These are phyloP conservation scores for Hygrophorus russula DNA, from an alignment of 768 basidiomycete genomes.

Conservation along the genomic window DNA sequence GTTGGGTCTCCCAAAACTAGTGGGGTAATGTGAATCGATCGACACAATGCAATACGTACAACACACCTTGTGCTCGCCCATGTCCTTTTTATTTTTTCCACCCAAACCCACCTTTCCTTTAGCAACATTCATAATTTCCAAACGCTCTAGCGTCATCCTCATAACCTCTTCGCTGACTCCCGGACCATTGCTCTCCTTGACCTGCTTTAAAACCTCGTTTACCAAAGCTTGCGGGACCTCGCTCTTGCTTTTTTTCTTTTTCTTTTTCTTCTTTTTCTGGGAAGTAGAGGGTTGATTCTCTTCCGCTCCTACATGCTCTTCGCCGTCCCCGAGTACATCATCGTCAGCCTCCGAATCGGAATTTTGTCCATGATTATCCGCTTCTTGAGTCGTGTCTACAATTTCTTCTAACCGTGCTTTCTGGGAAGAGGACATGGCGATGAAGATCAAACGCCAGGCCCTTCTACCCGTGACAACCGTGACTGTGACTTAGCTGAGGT, in stretches of 20 bases:
- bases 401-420: conserved; percentile 31
- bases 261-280: conserved; percentile 83
- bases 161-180: conserved; percentile 57
- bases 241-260: conserved; percentile 49
- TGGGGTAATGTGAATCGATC: conserved; percentile 1
- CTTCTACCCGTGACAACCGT: too few species aligned
- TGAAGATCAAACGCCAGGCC: background rate
- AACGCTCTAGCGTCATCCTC: conserved; percentile 56
- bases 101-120: conserved; percentile 73
- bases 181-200: conserved; percentile 34
- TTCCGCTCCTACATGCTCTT: conserved; percentile 8
- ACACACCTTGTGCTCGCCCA: conserved; percentile 81
- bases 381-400: conserved; percentile 20
- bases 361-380: background rate
- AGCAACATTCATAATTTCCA: conserved; percentile 77
- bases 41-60: background rate
- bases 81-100: conserved; percentile 67
- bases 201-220: conserved; percentile 54
- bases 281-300: conserved; percentile 29
- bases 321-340: conserved; percentile 16
- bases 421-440: conserved; percentile 23
- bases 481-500: too few species aligned
- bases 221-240: conserved; percentile 54
- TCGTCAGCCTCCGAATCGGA: conserved; percentile 17
- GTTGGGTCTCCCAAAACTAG: conserved; percentile 97